Percentiles rank a stretch among this genome's conserved stretches.
Conservation (phyloP, 148 eudicot species). For the Vaccinium corymbosum region DNA sequence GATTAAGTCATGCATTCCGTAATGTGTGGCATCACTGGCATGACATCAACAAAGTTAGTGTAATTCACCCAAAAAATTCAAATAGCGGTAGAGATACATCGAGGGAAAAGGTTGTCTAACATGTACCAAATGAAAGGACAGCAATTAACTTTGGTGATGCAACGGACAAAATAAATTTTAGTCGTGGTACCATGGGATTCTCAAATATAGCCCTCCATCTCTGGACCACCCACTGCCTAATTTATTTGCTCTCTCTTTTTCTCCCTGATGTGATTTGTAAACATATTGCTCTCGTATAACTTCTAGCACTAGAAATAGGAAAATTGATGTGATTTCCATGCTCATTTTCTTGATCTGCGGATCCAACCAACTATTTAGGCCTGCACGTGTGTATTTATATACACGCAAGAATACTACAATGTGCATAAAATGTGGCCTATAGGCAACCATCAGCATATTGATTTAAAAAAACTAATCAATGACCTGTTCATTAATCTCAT, state of each 20-base stretch:
- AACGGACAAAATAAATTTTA: not conserved
- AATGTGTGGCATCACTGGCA: not conserved
- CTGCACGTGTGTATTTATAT: not conserved
- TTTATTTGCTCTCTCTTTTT: not conserved
- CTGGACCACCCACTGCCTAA: not conserved
- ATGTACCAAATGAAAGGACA: not conserved
- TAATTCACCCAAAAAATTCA: not conserved
- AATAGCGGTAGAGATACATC: not conserved
- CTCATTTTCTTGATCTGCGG: not conserved
- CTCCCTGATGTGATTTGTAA: not conserved
- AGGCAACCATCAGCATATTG: not conserved
- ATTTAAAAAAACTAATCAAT: not conserved
- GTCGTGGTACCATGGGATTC: not conserved
- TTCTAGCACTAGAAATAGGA: not conserved
- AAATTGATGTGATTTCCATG: not conserved
- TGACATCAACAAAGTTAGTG: not conserved
- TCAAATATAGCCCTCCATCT: not conserved
- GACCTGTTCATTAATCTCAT: conserved; percentile 74
- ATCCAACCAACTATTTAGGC: not conserved
- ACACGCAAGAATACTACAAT: not conserved
- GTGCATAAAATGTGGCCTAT: not conserved
- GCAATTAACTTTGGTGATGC: not conserved
- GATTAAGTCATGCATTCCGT: not conserved
- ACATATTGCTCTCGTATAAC: not conserved
- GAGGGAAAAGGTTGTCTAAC: not conserved